phyloP scores from a whole-genome alignment of 1,284 basidiomycete species.

The Trichosporon sp. region DNA sequence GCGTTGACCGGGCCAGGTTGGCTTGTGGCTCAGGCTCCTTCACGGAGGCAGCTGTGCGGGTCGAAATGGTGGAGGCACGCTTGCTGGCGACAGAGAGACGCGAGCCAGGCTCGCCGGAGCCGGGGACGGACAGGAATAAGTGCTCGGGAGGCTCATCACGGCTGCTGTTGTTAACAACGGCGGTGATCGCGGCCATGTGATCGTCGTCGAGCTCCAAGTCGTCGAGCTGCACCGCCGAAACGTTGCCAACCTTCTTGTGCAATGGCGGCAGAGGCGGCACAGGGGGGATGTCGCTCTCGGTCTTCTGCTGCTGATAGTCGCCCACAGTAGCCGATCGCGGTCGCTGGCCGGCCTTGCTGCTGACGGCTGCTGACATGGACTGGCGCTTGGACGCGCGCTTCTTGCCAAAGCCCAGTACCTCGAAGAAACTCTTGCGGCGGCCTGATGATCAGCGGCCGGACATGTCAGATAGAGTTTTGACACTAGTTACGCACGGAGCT shows the following conservation, averaged over 20 bases:
- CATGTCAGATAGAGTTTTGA: background rate
- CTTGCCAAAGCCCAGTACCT: slow-evolving; percentile 2
- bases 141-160: slow-evolving; percentile 1
- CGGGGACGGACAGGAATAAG: background rate
- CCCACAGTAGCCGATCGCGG: background rate
- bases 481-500: background rate
- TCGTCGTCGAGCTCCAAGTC: background rate
- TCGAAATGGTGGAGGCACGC: background rate
- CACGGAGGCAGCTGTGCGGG: background rate
- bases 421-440: slow-evolving; percentile 4
- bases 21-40: background rate
- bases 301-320: background rate
- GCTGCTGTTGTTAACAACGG: background rate
- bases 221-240: background rate
- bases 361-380: background rate
- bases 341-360: background rate
- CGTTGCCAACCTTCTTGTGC: background rate
- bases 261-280: background rate
- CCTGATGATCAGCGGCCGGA: background rate
- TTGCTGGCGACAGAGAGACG: background rate
- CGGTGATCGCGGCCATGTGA: slow-evolving; percentile 1
- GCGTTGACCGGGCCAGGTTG: background rate
- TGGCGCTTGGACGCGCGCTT: background rate
- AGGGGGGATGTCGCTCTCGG: background rate
- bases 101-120: background rate